Evolutionary conservation across 1,139 yeast genomes (phyloP).

Genomic region (Candida sanyaensis): DNA sequence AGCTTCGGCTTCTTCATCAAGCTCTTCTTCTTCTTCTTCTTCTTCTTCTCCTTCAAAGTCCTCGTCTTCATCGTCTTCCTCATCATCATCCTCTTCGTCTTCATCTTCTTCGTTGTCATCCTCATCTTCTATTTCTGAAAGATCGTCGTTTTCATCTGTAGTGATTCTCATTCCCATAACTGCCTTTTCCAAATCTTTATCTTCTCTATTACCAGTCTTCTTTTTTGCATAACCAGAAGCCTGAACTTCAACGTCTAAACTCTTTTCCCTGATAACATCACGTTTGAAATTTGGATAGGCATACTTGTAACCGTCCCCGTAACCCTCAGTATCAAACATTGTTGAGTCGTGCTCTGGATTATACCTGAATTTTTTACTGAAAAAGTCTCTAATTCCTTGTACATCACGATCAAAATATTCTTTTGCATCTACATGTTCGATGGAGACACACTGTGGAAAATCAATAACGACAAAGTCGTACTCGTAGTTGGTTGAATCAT

Average conservation of each 20-base stretch:
- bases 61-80: conserved; percentile 27
- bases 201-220: conserved; percentile 48
- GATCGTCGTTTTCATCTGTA: conserved; percentile 31
- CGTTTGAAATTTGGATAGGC: conserved; percentile 80
- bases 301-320: conserved; percentile 74
- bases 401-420: conserved; percentile 90
- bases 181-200: conserved; percentile 73
- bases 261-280: conserved; percentile 68
- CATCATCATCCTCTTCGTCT: conserved; percentile 33
- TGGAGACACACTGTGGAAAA: conserved; percentile 97
- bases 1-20: conserved; percentile 34
- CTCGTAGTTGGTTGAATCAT: conserved; percentile 54
- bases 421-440: conserved; percentile 86
- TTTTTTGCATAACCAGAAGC: conserved; percentile 92
- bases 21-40: conserved; percentile 29
- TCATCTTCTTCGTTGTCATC: conserved; percentile 30
- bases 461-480: conserved; percentile 85
- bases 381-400: conserved; percentile 81
- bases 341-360: conserved; percentile 62
- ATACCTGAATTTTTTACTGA: conserved; percentile 75
- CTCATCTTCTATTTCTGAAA: conserved; percentile 29
- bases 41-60: conserved; percentile 30
- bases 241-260: conserved; percentile 78
- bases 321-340: conserved; percentile 77
- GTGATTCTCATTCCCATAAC: conserved; percentile 61